Conservation (phyloP, 192 early-diverging fungal genomes). For the Coemansia sp. region DNA sequence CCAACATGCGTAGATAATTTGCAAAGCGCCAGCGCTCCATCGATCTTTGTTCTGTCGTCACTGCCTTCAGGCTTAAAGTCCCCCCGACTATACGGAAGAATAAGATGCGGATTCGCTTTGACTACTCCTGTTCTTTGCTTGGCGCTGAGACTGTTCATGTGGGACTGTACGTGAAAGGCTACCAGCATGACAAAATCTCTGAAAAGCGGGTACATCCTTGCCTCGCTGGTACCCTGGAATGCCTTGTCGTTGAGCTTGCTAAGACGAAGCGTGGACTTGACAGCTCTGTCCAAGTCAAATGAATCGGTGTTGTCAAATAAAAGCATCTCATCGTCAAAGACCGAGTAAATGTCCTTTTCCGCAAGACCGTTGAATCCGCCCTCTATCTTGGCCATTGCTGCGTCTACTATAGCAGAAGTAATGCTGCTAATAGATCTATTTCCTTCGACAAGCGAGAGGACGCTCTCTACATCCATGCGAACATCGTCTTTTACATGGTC, state of each 20-base stretch:
- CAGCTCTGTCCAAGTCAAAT: not conserved
- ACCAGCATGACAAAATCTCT: not conserved
- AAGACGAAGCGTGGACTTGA: not conserved
- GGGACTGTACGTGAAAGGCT: not conserved
- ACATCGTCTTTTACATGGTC: too few relatives aligned
- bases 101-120: not conserved
- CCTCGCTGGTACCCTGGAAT: not conserved
- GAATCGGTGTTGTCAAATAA: not conserved
- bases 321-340: too few relatives aligned
- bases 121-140: too few relatives aligned
- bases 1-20: not conserved
- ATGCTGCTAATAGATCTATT: too few relatives aligned
- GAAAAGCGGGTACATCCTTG: not conserved
- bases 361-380: too few relatives aligned
- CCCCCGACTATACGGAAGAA: not conserved
- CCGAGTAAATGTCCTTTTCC: too few relatives aligned
- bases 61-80: conserved; percentile 8
- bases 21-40: not conserved
- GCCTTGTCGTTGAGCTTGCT: not conserved
- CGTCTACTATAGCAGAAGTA: too few relatives aligned
- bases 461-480: too few relatives aligned
- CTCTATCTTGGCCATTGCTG: too few relatives aligned
- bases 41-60: not conserved
- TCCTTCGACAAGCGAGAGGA: too few relatives aligned
- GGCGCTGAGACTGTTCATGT: not conserved